These are phyloP conservation scores for Claviceps purpurea DNA, from an alignment of 2,329 filamentous ascomycete genomes.

Conservation along the genomic window DNA sequence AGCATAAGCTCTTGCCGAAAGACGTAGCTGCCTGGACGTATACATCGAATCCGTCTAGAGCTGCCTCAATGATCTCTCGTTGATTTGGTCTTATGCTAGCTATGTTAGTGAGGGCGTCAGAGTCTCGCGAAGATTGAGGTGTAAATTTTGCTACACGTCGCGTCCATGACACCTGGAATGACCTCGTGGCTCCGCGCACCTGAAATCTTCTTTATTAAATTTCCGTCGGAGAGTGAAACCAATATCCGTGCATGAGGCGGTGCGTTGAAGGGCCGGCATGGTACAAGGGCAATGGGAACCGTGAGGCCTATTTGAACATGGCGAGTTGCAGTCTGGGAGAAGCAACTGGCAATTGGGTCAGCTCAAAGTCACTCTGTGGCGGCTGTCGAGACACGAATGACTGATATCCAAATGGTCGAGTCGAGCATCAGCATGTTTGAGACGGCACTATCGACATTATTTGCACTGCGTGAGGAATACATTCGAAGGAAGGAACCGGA, in stretches of 20 bases:
- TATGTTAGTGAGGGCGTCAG: background rate
- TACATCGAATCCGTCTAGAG: constrained; percentile 73
- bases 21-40: constrained; percentile 84
- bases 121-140: background rate
- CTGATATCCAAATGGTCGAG: background rate
- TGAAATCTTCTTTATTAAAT: constrained; percentile 61
- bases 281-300: constrained; percentile 4
- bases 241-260: constrained; percentile 46
- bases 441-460: background rate
- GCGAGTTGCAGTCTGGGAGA: background rate
- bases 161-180: background rate
- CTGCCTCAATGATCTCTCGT: constrained; percentile 73
- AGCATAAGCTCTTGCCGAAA: constrained; percentile 89
- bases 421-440: background rate
- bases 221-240: constrained; percentile 62
- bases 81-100: constrained; percentile 53
- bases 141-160: background rate
- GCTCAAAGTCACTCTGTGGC: background rate
- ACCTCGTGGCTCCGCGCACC: constrained; percentile 29
- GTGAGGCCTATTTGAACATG: background rate
- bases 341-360: background rate
- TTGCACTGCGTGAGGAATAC: background rate
- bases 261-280: constrained; percentile 30
- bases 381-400: background rate
- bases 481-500: background rate